phyloP scores from a whole-genome alignment of 495 filamentous ascomycete species.

The Rhypophila decipiens region DNA sequence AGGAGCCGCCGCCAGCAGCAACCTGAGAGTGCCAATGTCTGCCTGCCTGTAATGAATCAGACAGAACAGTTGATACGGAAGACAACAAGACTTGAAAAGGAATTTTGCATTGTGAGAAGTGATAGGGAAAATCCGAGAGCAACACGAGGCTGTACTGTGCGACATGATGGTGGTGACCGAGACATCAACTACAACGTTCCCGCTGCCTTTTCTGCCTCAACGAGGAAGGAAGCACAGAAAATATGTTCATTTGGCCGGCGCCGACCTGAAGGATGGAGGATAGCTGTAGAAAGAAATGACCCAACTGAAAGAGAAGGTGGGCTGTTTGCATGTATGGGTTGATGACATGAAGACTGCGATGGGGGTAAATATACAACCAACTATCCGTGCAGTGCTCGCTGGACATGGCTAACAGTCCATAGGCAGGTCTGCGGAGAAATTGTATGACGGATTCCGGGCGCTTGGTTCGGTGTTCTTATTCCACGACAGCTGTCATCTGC shows the following conservation, averaged over 20 bases:
- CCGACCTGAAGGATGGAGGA: not conserved
- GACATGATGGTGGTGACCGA: conserved; percentile 8
- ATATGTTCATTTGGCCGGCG: conserved; percentile 4
- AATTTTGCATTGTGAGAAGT: not conserved
- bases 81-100: too few relatives aligned
- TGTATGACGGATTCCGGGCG: not conserved
- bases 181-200: conserved; percentile 2
- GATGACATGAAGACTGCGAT: not conserved
- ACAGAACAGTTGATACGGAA: too few relatives aligned
- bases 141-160: not conserved
- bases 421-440: too few relatives aligned
- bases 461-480: not conserved
- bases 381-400: too few relatives aligned
- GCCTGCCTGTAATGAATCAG: not conserved
- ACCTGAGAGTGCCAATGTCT: not conserved
- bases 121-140: not conserved
- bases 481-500: not conserved
- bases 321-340: too few relatives aligned
- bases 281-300: not conserved
- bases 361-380: not conserved
- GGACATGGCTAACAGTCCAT: too few relatives aligned
- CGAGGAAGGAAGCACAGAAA: conserved; percentile 8
- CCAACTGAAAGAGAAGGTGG: not conserved
- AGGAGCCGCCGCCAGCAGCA: conserved; percentile 5
- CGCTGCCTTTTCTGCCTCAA: conserved; percentile 4